Conservation (phyloP, 495 filamentous ascomycete genomes). For the Cercophora scortea region DNA sequence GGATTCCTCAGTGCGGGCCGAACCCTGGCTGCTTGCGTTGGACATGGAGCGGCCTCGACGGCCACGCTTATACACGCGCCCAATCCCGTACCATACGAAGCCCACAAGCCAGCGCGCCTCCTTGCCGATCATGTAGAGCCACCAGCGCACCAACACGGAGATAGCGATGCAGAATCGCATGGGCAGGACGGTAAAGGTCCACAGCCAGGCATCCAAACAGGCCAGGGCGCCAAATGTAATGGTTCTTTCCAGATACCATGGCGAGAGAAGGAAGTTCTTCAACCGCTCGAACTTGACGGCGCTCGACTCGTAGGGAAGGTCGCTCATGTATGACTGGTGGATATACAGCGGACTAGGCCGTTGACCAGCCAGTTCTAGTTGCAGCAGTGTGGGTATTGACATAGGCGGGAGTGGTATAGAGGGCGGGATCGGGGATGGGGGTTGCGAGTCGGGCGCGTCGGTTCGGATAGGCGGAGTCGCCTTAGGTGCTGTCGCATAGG, state of each 20-base stretch:
- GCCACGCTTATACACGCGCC: conserved; percentile 62
- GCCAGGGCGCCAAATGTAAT: conserved; percentile 82
- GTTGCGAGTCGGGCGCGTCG: conserved; percentile 21
- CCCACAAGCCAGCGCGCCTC: conserved; percentile 60
- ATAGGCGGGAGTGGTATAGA: conserved; percentile 73
- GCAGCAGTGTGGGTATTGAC: conserved; percentile 80
- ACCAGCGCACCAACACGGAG: conserved; percentile 66
- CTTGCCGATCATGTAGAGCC: conserved; percentile 52
- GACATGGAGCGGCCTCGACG: conserved; percentile 40
- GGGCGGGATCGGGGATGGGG: conserved; percentile 60
- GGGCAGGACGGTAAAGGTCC: conserved; percentile 90
- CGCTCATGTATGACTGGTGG: conserved; percentile 58
- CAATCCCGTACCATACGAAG: conserved; percentile 68
- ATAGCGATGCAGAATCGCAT: conserved; percentile 82
- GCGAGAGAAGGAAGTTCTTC: conserved; percentile 79
- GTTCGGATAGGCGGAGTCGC: conserved; percentile 1
- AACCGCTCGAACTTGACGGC: conserved; percentile 90
- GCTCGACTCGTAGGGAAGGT: conserved; percentile 92
- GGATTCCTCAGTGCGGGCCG: conserved; percentile 24
- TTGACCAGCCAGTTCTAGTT: conserved; percentile 77
- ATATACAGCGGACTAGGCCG: conserved; percentile 84
- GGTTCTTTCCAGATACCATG: conserved; percentile 74
- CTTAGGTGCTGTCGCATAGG: conserved; percentile 6
- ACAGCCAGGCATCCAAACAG: conserved; percentile 95
- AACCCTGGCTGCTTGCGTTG: conserved; percentile 14